Percentiles rank a stretch among this genome's conserved stretches.
Conservation (phyloP, 352 stramenopile species). For the Globisporangium echinulatum region DNA sequence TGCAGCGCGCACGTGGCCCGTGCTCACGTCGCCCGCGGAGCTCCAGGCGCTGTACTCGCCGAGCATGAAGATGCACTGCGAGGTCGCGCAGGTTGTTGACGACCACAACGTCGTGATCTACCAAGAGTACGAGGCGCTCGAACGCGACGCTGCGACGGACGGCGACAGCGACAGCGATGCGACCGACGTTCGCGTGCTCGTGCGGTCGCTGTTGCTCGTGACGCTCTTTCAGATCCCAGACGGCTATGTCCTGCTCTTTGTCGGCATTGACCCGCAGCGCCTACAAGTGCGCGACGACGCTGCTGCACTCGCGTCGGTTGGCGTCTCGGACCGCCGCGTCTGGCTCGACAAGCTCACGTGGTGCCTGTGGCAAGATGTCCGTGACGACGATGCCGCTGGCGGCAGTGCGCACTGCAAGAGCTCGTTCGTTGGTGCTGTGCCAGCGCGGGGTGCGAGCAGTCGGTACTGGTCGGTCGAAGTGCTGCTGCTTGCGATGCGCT, state of each 20-base stretch:
- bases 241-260: conserved; percentile 32
- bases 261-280: conserved; percentile 18
- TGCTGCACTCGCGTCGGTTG: conserved; percentile 13
- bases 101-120: conserved; percentile 32
- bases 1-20: conserved; percentile 16
- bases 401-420: conserved; percentile 9
- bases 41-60: conserved; percentile 22
- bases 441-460: conserved; percentile 10
- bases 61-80: conserved; percentile 27
- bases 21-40: conserved; percentile 17
- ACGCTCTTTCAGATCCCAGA: conserved; percentile 30
- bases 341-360: conserved; percentile 24
- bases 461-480: conserved; percentile 24
- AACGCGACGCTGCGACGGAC: conserved; percentile 12
- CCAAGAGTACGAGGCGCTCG: conserved; percentile 23
- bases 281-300: conserved; percentile 18
- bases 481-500: conserved; percentile 17
- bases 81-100: conserved; percentile 25
- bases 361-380: conserved; percentile 17
- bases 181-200: conserved; percentile 15
- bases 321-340: conserved; percentile 14
- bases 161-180: conserved; percentile 3
- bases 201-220: conserved; percentile 25
- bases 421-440: conserved; percentile 18
- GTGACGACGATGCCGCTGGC: conserved; percentile 5